Evolutionary conservation across 176 grass and related monocot species (phyloP), one percentile per base, ranked within the genome.

Genomic region (Ampelocalamus luodianensis): DNA sequence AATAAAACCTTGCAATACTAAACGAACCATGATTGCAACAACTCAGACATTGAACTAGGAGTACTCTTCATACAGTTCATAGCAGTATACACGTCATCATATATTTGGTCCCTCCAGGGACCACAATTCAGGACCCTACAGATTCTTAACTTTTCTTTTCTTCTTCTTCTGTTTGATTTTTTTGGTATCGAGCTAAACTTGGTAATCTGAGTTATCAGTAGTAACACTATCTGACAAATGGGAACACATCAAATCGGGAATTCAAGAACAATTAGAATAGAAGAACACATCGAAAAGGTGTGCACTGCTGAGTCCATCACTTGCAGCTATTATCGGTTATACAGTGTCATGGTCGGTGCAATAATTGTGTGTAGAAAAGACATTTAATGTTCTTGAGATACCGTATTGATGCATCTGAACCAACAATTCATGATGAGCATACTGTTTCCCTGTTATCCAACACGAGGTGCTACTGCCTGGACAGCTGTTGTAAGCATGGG

Each of bases 381-480:
- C 36, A 81, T 63, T 69, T 81, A 81, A 40, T 81, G 69, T 43
- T 85, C 17, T 75, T 76, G 77, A 75, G 42, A 53, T 68, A 79
- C 61, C 39, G 10, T 51, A 8, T 68, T 50, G 78, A 89, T 50
- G 15, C 80, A 78, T 63, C 76, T 75, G 76, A 75, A 68, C 32
- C 15, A 50, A 49, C 29, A 18, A 34, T 68, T 82, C 71, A 82
- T 68, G 51, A 50, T 60, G 48, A 73, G 68, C 32, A 48, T 58
- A 82, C 4, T 29, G 38, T 72, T 85, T 90, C 15, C 17, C 20
- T 83, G 58, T 79, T 78, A 73, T 73, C 58, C 83, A 83, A 76
- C 39, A 56, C 36, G 54, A 80, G 32, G 24, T 82, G 17, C 17
- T 46, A 78, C 36, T 24, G 29, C 72, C 56, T 56, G 49, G 58